These are phyloP conservation scores for Tricholoma furcatifolium DNA, from an alignment of 768 basidiomycete genomes.

Conservation along the genomic window DNA sequence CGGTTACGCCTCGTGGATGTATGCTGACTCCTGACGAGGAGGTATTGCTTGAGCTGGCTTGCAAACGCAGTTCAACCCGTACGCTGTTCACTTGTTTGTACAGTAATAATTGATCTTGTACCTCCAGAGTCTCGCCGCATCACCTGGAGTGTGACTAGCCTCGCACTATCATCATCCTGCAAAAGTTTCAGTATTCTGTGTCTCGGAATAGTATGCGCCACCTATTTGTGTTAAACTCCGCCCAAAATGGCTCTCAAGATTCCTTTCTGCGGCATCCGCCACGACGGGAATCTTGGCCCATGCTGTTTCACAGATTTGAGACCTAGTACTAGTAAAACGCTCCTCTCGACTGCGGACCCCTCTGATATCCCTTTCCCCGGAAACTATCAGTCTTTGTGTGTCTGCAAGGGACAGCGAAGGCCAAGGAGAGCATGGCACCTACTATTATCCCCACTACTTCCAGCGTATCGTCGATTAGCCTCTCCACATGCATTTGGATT, in stretches of 20 bases:
- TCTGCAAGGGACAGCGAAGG: background rate
- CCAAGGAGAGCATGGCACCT: background rate
- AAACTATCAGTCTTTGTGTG: background rate
- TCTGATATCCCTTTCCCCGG: background rate
- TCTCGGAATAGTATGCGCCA: background rate
- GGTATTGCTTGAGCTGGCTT: no score
- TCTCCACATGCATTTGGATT: background rate
- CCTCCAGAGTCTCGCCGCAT: background rate
- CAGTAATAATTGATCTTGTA: background rate
- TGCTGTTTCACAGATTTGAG: background rate
- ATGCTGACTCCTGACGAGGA: no score
- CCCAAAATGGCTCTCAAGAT: background rate
- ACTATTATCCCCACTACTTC: background rate
- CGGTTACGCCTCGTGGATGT: background rate
- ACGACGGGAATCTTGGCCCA: background rate
- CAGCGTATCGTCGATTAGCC: background rate
- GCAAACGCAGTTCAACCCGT: no score
- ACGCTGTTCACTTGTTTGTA: no score
- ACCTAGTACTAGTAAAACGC: background rate
- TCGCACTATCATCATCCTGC: no score
- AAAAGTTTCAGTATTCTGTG: no score
- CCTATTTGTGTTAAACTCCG: background rate
- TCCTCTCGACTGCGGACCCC: background rate
- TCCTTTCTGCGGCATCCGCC: background rate
- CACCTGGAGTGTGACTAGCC: no score